Conservation (phyloP, 1,139 yeast genomes). For the Schwanniomyces etchellsii region DNA sequence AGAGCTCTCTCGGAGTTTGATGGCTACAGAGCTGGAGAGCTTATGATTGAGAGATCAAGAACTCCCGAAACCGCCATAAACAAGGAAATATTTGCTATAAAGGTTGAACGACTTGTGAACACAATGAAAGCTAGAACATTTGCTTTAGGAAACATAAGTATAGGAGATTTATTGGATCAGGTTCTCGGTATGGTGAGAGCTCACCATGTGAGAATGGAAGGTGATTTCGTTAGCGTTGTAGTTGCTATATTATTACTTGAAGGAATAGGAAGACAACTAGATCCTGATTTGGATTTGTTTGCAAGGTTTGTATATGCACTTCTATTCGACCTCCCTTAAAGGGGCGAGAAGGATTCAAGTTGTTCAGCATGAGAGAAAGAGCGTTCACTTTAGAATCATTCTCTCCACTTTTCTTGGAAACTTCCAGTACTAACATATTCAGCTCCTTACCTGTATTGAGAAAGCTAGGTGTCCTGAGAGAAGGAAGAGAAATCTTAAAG, state of each 20-base stretch:
- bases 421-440: constrained; percentile 20
- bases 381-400: too few species aligned
- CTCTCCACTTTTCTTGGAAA: not conserved
- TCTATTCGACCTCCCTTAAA: constrained; percentile 52
- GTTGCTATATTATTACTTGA: constrained; percentile 85
- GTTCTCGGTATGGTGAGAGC: constrained; percentile 85
- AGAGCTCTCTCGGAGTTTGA: constrained; percentile 87
- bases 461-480: constrained; percentile 68
- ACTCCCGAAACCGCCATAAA: constrained; percentile 91
- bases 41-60: constrained; percentile 90
- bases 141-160: constrained; percentile 85
- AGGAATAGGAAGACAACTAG: constrained; percentile 92
- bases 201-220: constrained; percentile 97
- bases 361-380: too few species aligned
- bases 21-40: constrained; percentile 90
- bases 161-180: constrained; percentile 84
- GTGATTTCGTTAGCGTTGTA: constrained; percentile 90
- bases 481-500: constrained; percentile 53
- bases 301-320: constrained; percentile 83
- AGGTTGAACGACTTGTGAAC: constrained; percentile 77
- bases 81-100: constrained; percentile 77
- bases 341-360: not conserved
- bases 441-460: constrained; percentile 88
- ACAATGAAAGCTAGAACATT: constrained; percentile 83
- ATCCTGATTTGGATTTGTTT: constrained; percentile 88